Evolutionary conservation across 73 alveolate species (phyloP), one percentile per base, ranked within the genome.

Genomic region (Stentor coeruleus): DNA sequence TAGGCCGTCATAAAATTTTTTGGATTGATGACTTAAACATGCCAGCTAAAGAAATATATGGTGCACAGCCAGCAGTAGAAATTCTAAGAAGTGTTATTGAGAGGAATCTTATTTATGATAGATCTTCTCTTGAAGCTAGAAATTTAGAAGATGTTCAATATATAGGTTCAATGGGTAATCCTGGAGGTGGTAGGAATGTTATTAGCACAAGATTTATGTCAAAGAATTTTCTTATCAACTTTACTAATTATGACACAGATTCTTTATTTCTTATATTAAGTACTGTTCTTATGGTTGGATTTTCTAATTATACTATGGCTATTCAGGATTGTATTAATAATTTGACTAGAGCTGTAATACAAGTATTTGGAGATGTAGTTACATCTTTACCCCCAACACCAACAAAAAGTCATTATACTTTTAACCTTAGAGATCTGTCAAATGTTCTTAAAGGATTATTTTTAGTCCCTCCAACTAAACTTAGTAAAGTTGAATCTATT

Each of bases 31-130:
- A 97, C 89, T 89, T 97, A 59, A 95, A 95, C 86, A 95, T 97
- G 99, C 99, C 99, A 3, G 90, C 88, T 79, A 94, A 97, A 85
- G 98, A 96, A 77, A 87, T 95, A 88, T 97, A 93, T 76, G 99
- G 99, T 14, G 99, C 99, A n/a, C 93, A 97, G 84, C 99, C 99
- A 72, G 98, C 99, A 3, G 82, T 97, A 58, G 99, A 97, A 87
- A 81, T 97, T 74, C 85, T 97, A n/a, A 87, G 99, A 75, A 91
- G 94, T 90, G 93, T 98, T 98, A 73, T 97, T 76, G 98, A 94
- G 75, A 92, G 90, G 77, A 73, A 85, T 74, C 99, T 98, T 39
- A 95, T 98, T 98, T 95, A 95, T 85, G 98, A 97, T 91, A 91
- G 96, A 84, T 94, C 94, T 77, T 84, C 96, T 15, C 90, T 82